Base-by-base conservation (phyloP, 2,329 filamentous ascomycete genomes). In the Sporothrix phasma region DNA sequence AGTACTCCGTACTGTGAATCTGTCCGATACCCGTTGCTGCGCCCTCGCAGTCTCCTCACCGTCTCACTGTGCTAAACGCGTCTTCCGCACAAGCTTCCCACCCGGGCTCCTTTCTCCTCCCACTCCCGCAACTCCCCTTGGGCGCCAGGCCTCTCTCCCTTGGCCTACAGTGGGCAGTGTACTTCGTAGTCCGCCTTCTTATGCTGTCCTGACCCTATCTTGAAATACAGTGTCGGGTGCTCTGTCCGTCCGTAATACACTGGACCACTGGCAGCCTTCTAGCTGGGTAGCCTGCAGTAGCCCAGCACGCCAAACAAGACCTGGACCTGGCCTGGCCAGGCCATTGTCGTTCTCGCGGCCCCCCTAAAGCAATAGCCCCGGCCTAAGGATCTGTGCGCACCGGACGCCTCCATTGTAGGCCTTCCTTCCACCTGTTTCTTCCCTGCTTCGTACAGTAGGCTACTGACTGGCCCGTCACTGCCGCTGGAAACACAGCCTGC, bases 401-500 rank as follows among this genome's bases (percentile, higher is more conserved):
- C 49, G 49, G 29, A 53, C 17, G 31, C 51, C 31, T 31, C 29
- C 10, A 10, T n/a, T 22, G 26, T 13, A 26, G 34, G 19, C 51
- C 31, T 13, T 41, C 53, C 37, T 43, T 58, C 53, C 31, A 26
- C 22, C 37, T 29, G 11, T 31, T 53, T n/a, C n/a, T 11, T 6
- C 6, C 53, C 37, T 11, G 34, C n/a, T 15, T n/a, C n/a, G n/a
- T n/a, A n/a, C n/a, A n/a, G n/a, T n/a, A n/a, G n/a, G n/a, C 53
- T 41, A 43, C 37, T 22, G 34, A 34, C 54, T 29, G 37, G 37
- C 22, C 43, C 54, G 54, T 58, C 54, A 58, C 39, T 58, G 54
- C 54, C 39, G 24, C 41, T 60, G 56, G 56, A 37, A 46, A 31
- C 41, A 45, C 26, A 60, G 19, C 43, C 29, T 61, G 59, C 59